These are phyloP conservation scores for Bacidia rubella DNA, from an alignment of 495 filamentous ascomycete genomes.

Conservation along the genomic window DNA sequence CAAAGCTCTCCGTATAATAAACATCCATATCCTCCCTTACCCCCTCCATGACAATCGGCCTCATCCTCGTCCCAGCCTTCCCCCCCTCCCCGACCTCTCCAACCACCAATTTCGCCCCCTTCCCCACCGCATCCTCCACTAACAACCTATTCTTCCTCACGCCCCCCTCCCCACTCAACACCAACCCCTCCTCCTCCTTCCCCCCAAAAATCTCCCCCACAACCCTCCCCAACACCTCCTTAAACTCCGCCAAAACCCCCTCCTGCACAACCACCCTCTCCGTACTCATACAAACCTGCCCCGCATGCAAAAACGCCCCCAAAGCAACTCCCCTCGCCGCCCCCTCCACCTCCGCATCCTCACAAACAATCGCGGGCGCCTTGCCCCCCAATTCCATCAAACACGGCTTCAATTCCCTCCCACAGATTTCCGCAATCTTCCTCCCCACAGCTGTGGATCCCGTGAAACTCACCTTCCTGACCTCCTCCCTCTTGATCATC, in stretches of 20 bases:
- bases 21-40: conserved; percentile 75
- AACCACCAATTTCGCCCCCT: conserved; percentile 54
- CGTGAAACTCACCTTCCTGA: conserved; percentile 52
- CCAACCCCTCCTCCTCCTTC: conserved; percentile 32
- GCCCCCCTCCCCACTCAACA: conserved; percentile 45
- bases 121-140: conserved; percentile 47
- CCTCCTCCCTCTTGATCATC: conserved; percentile 39
- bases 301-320: conserved; percentile 45
- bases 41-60: conserved; percentile 53
- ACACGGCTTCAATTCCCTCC: conserved; percentile 42
- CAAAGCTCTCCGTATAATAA: conserved; percentile 71
- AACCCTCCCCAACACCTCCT: conserved; percentile 25
- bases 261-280: conserved; percentile 78
- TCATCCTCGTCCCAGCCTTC: conserved; percentile 32
- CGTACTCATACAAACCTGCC: conserved; percentile 88
- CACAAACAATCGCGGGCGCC: conserved; percentile 43
- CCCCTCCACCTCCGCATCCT: conserved; percentile 44
- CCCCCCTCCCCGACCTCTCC: conserved; percentile 35
- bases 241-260: conserved; percentile 49
- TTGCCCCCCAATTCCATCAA: conserved; percentile 53
- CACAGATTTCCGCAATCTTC: conserved; percentile 42
- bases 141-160: conserved; percentile 58
- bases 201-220: conserved; percentile 30
- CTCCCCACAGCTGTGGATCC: conserved; percentile 42
- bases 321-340: conserved; percentile 38